phyloP scores from a whole-genome alignment of 768 basidiomycete genomes.

The Pleurotus djamor region DNA sequence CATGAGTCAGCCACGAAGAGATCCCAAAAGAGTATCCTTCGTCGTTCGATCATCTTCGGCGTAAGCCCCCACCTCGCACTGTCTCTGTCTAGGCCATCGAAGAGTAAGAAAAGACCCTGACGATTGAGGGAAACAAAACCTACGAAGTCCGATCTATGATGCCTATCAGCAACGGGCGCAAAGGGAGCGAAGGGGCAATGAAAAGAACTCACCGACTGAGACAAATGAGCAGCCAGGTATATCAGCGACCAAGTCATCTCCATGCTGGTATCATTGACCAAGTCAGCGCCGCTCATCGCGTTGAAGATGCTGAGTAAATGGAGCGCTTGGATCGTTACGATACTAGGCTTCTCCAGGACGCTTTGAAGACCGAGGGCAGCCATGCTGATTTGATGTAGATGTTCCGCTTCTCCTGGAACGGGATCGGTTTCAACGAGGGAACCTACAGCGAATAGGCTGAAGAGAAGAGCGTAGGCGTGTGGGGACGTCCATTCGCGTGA shows the following conservation, averaged over 20 bases:
- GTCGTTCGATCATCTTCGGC: constrained; percentile 58
- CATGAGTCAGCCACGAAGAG: constrained; percentile 71
- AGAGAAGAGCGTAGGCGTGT: constrained; percentile 49
- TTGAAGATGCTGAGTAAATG: constrained; percentile 66
- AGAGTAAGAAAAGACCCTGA: not conserved
- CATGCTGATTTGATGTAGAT: constrained; percentile 62
- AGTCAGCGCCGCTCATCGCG: constrained; percentile 65
- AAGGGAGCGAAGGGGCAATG: not conserved
- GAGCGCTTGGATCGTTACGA: constrained; percentile 69
- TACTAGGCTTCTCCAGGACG: constrained; percentile 67
- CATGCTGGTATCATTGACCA: constrained; percentile 63
- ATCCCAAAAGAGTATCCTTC: constrained; percentile 77
- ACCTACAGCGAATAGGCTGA: constrained; percentile 50
- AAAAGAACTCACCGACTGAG: constrained; percentile 52
- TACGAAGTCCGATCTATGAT: constrained; percentile 63
- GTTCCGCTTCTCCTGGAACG: constrained; percentile 44
- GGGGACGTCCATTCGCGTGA: constrained; percentile 34
- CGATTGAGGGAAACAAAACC: constrained; percentile 20
- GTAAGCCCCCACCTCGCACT: constrained; percentile 64
- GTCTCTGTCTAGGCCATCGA: constrained; percentile 50
- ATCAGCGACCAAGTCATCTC: constrained; percentile 71
- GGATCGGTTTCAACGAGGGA: constrained; percentile 38
- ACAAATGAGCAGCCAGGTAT: constrained; percentile 62
- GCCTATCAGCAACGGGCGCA: not conserved
- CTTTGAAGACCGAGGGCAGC: constrained; percentile 68